Base-by-base conservation (phyloP, 441 rosid species). In the Jatropha multifida region DNA sequence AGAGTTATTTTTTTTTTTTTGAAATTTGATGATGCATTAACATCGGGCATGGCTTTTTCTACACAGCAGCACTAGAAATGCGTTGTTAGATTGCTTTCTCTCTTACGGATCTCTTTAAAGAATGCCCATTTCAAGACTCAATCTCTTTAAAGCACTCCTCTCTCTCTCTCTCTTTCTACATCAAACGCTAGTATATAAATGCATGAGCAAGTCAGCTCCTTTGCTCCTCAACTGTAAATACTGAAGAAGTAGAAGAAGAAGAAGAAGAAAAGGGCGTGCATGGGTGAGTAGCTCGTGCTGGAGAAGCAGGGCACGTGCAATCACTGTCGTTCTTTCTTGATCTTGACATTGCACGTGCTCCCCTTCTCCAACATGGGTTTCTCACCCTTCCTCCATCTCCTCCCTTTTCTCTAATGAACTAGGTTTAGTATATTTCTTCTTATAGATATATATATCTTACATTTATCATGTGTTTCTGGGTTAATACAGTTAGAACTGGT, bases 221-320 rank as follows among this genome's bases (percentile, higher is more conserved):
- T 51, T 75, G 44, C 84, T 69, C 75, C 56, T 58, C 71, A 14
- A 49, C 73, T 12, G 59, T 64, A 15, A 32, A 37, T 38, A 4
- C 11, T n/a, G 41, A 3, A 12, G 18, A 7, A 9, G 51, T 27
- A 27, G 8, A 15, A 55, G 32, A 48, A 48, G 52, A 48, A 17
- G 64, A 46, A 27, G 32, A 32, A 32, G 32, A 32, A 1, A 11
- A 59, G 55, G 14, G 17, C 8, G 17, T 17, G 74, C 61, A 40
- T 40, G 61, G 54, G 89, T 78, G 91, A 82, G 96, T 46, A 84
- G 84, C 91, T 83, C 98, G 76, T 86, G 98, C 61, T 92, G 98
- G 98, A 94, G 98, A 94, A 92, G 97, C 96, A 91, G 98, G 96
- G 98, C 98, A 92, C 98, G 98, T 92, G 98, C 98, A 93, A 81